Conservation (phyloP, 257 asterid species). For the Nicotiana sylvestris region DNA sequence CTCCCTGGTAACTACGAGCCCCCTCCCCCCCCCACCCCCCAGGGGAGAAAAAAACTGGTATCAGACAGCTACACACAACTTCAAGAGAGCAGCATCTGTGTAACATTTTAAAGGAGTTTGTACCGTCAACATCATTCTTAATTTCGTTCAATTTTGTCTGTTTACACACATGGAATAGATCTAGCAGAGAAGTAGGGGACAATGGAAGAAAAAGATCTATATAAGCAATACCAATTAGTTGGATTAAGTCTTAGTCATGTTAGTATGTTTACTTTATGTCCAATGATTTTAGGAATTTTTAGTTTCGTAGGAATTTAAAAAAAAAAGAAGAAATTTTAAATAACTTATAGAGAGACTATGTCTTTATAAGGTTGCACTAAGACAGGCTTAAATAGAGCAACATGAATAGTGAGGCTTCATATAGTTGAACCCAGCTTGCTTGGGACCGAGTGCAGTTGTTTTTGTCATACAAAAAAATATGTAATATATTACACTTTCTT, state of each 20-base stretch:
- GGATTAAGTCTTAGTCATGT: background rate
- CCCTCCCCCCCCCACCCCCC: no score
- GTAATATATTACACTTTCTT: background rate
- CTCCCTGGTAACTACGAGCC: no score
- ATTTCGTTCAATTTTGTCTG: background rate
- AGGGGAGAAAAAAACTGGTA: background rate
- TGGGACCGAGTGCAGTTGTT: background rate
- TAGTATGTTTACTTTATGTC: background rate
- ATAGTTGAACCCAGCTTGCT: background rate
- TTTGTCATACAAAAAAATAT: background rate
- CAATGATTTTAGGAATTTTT: background rate
- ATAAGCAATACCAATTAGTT: background rate
- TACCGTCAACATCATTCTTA: background rate
- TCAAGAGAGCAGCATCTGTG: background rate
- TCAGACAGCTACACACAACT: background rate
- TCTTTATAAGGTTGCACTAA: background rate
- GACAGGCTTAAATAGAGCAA: background rate
- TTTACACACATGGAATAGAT: background rate
- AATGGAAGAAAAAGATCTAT: background rate
- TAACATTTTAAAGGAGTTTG: background rate
- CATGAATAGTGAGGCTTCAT: background rate
- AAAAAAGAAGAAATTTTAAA: background rate
- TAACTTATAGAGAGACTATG: background rate
- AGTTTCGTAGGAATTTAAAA: background rate
- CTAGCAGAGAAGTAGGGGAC: background rate